Conservation (phyloP, 2,329 filamentous ascomycete species). For the Beauveria australis region DNA sequence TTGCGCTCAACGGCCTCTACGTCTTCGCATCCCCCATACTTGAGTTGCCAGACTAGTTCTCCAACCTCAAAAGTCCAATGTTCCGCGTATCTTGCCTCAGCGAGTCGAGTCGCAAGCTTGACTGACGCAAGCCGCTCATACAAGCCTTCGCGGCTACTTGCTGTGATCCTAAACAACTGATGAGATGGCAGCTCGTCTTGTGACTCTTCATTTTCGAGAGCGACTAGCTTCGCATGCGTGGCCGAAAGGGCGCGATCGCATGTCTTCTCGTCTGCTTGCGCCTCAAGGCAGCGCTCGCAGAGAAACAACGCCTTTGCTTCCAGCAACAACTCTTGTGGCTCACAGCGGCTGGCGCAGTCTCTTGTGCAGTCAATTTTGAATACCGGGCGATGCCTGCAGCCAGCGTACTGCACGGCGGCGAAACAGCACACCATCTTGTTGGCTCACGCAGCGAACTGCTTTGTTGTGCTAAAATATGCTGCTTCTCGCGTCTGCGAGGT, state of each 20-base stretch:
- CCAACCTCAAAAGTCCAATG: neutral
- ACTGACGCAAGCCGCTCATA: too few relatives aligned
- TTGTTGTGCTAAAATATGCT: neutral
- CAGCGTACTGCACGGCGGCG: conserved; percentile 18
- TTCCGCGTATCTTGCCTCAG: neutral
- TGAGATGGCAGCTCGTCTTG: too few relatives aligned
- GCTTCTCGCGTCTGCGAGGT: neutral
- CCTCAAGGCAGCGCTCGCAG: neutral
- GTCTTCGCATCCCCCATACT: neutral
- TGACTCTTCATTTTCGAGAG: neutral
- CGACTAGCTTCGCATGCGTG: too few relatives aligned
- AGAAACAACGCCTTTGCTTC: neutral
- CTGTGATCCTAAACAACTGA: too few relatives aligned
- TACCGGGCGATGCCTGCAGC: conserved; percentile 20
- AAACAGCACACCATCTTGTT: conserved; percentile 23
- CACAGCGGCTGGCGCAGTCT: conserved; percentile 19
- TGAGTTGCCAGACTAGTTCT: neutral
- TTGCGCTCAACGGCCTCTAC: neutral
- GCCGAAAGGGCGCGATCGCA: neutral
- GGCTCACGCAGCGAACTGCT: neutral
- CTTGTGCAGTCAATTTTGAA: conserved; percentile 22
- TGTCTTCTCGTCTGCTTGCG: neutral
- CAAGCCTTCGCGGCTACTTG: neutral
- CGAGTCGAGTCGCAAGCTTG: neutral
- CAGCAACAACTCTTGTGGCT: conserved; percentile 11